phyloP scores from a whole-genome alignment of 495 filamentous ascomycete species.

The Mytilinidion resinicola region DNA sequence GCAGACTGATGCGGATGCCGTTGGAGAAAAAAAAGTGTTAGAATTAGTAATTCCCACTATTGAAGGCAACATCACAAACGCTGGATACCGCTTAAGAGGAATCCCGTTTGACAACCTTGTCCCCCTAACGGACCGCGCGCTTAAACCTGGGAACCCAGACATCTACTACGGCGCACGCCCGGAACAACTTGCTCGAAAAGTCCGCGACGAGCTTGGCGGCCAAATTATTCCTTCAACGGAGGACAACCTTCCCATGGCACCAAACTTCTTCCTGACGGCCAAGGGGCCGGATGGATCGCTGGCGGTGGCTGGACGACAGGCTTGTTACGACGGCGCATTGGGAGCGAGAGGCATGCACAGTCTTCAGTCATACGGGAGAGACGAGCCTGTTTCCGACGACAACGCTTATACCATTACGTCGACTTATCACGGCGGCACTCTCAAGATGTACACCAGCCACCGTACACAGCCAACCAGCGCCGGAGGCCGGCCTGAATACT shows the following conservation, averaged over 20 bases:
- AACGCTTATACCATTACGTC: too few species aligned
- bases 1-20: conserved; percentile 27
- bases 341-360: too few species aligned
- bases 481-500: conserved; percentile 33
- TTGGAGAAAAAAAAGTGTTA: conserved; percentile 33
- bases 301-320: too few species aligned
- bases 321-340: too few species aligned
- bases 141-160: conserved; percentile 35
- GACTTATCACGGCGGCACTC: conserved; percentile 36
- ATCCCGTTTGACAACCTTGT: conserved; percentile 36
- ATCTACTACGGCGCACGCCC: conserved; percentile 37
- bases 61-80: conserved; percentile 21
- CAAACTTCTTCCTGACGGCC: too few species aligned
- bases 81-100: conserved; percentile 19
- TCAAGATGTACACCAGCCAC: conserved; percentile 40
- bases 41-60: conserved; percentile 35
- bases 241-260: conserved; percentile 32
- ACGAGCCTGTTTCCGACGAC: too few species aligned
- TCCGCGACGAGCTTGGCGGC: conserved; percentile 26
- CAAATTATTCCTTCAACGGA: conserved; percentile 39
- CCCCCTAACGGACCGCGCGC: conserved; percentile 29
- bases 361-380: too few species aligned
- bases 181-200: conserved; percentile 15
- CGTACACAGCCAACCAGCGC: conserved; percentile 21
- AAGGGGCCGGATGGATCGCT: too few species aligned